Evolutionary conservation across 208 protist species (phyloP).

Genomic region (Acanthamoeba culbertsoni): DNA sequence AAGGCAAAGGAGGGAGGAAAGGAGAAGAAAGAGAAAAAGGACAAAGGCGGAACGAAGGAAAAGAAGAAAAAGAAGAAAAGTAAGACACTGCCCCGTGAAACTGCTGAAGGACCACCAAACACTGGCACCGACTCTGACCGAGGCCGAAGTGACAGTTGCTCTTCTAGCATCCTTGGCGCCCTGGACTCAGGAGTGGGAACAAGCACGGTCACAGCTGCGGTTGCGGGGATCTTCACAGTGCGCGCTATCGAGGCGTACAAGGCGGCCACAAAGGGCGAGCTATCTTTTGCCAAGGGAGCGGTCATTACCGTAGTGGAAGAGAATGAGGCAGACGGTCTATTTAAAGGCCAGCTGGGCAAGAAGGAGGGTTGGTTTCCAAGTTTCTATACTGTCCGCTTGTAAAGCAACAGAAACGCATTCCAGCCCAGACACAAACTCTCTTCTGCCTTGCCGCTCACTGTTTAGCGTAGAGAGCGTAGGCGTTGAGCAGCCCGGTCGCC

Average conservation of each 20-base stretch:
- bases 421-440: neutral
- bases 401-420: no score
- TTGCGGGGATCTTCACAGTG: neutral
- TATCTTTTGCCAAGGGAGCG: neutral
- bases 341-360: constrained; percentile 13
- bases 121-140: no score
- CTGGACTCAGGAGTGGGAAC: no score
- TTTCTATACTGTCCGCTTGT: neutral
- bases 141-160: no score
- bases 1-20: neutral
- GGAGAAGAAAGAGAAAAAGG: neutral
- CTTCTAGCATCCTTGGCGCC: no score
- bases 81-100: neutral
- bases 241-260: neutral
- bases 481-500: neutral
- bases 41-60: neutral
- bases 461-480: neutral
- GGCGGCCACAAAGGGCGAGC: neutral
- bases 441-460: neutral
- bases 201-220: neutral
- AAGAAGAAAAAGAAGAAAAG: neutral
- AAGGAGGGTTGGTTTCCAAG: constrained; percentile 26
- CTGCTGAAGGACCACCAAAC: no score
- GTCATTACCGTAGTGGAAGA: constrained; percentile 18
- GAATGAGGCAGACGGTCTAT: neutral